Evolutionary conservation across 805 yeast genomes (phyloP), one percentile per base, ranked within the genome.

Genomic region (Cyberlindnera americana): DNA sequence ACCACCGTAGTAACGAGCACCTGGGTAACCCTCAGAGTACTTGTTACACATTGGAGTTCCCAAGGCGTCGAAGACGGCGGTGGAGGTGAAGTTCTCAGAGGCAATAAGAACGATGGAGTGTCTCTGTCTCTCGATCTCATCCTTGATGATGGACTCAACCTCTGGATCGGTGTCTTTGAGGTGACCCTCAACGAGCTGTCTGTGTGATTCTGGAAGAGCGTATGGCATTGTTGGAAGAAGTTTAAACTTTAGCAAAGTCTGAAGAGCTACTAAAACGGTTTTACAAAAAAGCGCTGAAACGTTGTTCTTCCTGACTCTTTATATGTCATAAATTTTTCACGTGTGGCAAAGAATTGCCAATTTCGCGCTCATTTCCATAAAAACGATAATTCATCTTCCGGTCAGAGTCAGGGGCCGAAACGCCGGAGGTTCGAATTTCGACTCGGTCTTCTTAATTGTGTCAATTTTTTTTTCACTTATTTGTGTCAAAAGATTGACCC

Each of bases 21-120:
- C 96, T 29, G 99, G 99, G 68, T 91, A 91, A 49, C 98, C 98
- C 68, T 91, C 99, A 10, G 97, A 89, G 70, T 91, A 91, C 72
- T 91, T 91, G 77, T 91, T 91, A 66, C 86, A 90, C 96, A 91
- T 88, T 62, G 87, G 95, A 19, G 96, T 84, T 50, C 98, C 98
- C 57, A 91, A 74, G 35, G 88, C 78, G 62, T 91, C 96, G 78
- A 91, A 85, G 23, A 91, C 99, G 18, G 96, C 83, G 52, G 83
- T 85, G 35, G 97, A 85, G 41, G 99, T 91, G 75, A 90, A 91
- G 68, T 91, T 91, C 64, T 91, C 99, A 31, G 95, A 84, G 16
- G 99, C 95, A 64, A 91, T 91, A 65, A 91, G 73, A 29, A 91
- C 89, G 60, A 91, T 81, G 21, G 96, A 88, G 62, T 84, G 85